A percentile compares a stretch with the other conserved stretches of the same genome.
These are phyloP conservation scores for Arthrobotrys conoides DNA, from an alignment of 2,329 filamentous ascomycete genomes.

Conservation along the genomic window DNA sequence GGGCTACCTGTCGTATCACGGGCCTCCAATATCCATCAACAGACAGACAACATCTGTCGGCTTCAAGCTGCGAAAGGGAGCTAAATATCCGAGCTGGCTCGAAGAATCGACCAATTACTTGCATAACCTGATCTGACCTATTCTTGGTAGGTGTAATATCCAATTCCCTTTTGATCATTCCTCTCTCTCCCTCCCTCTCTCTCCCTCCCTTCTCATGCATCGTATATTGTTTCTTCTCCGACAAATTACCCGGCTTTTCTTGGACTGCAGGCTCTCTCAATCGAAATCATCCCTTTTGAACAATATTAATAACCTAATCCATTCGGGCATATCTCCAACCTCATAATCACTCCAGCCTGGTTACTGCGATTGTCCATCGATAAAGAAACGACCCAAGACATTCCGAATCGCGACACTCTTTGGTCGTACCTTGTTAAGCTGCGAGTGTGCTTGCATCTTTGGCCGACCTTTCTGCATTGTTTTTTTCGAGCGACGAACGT, in stretches of 20 bases:
- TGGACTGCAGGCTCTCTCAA: constrained; percentile 15
- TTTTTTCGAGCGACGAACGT: constrained; percentile 1
- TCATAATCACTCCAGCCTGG: neutral
- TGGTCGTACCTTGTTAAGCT: neutral
- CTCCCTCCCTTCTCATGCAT: constrained; percentile 13
- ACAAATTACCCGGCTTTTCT: constrained; percentile 32
- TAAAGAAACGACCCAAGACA: constrained; percentile 3
- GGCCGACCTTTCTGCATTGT: neutral
- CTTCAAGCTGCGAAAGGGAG: constrained; percentile 30
- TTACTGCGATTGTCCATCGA: constrained; percentile 1
- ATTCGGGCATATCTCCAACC: neutral
- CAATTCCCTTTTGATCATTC: constrained; percentile 7
- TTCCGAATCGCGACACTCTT: constrained; percentile 19
- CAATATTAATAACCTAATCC: neutral
- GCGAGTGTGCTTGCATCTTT: constrained; percentile 24
- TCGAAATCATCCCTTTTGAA: constrained; percentile 21
- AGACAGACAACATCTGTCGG: neutral
- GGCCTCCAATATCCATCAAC: neutral
- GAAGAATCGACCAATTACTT: neutral
- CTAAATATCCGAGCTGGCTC: constrained; percentile 32
- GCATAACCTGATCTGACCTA: neutral
- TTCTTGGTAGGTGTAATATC: constrained; percentile 11
- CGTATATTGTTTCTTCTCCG: constrained; percentile 18
- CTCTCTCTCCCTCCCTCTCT: too few relatives aligned
- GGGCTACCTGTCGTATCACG: neutral